Base-by-base conservation (phyloP, 441 rosid species). In the Erodium texanum region DNA sequence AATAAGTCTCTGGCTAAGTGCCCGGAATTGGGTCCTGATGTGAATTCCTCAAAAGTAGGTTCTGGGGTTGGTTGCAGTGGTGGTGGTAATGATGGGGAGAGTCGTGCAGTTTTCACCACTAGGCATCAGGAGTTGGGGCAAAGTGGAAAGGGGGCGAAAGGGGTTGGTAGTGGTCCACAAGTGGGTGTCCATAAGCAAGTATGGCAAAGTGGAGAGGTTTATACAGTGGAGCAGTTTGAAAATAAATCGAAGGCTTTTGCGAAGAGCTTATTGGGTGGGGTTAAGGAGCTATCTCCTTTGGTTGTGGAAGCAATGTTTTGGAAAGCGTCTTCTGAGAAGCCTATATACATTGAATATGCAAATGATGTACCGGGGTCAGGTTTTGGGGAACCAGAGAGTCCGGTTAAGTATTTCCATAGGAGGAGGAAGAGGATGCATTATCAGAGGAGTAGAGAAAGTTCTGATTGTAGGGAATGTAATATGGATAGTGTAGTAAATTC, bases 311-410 rank as follows among this genome's bases (percentile, higher is more conserved):
- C 97, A 43, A 76, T 92, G 78, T 96, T 96, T 71, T 96, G 99
- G 99, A 91, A 86, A 81, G 83, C 87, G 2, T 87, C 96, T 70
- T 87, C 78, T 0, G 97, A 93, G 75, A 96, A 89, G 80, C 95
- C 97, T 63, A 83, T 90, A 62, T 82, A 81, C 69, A 84, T 96
- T 61, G 99, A 96, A 69, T 96, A 96, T 85, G 98, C 99, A 12
- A 96, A 96, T 75, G 98, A 96, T 85, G 97, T 96, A 19, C 98
- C 99, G 1, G 99, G 99, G 7, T 92, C 99, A 10, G 98, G 78
- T 68, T 96, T 96, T 75, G 97, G 96, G 52, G 91, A 90, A 67
- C 93, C 97, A 32, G 88, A 86, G 69, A 87, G 87, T 62, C 86
- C 84, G 67, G 81, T 79, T 73, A 84, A 78, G 48, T 85, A 88